phyloP scores from a whole-genome alignment of 176 grass and related monocot genomes.

The Typha latifolia region DNA sequence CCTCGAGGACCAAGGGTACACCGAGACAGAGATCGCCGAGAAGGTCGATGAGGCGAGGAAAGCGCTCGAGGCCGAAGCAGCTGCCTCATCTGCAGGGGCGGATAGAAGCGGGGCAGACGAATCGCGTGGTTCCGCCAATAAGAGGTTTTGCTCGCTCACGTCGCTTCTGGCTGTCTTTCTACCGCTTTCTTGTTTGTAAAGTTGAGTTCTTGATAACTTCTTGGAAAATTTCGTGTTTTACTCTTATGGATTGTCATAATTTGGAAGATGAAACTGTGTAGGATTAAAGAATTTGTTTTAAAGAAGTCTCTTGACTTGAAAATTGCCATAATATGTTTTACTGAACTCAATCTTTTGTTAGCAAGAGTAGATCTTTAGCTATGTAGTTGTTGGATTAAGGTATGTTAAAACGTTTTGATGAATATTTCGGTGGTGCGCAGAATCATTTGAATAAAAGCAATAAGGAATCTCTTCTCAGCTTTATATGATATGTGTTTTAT shows the following conservation, averaged over 20 bases:
- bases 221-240: background rate
- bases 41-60: constrained; percentile 46
- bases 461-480: too few relatives aligned
- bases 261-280: too few relatives aligned
- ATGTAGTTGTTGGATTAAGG: too few relatives aligned
- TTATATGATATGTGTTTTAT: too few relatives aligned
- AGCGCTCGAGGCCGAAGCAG: constrained; percentile 34
- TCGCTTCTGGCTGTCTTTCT: background rate
- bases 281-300: too few relatives aligned
- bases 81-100: constrained; percentile 12
- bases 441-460: too few relatives aligned
- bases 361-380: too few relatives aligned
- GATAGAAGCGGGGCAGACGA: background rate
- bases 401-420: too few relatives aligned
- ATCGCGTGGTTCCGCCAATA: constrained; percentile 13
- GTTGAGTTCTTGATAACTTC: background rate
- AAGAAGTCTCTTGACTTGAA: too few relatives aligned
- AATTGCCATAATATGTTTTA: too few relatives aligned
- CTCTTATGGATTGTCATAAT: background rate
- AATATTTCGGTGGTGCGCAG: too few relatives aligned
- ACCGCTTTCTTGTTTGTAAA: background rate
- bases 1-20: constrained; percentile 83
- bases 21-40: constrained; percentile 71
- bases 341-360: too few relatives aligned
- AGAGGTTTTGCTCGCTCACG: constrained; percentile 35